Conservation (phyloP, 2,329 filamentous ascomycete species). For the Beauveria australis region DNA sequence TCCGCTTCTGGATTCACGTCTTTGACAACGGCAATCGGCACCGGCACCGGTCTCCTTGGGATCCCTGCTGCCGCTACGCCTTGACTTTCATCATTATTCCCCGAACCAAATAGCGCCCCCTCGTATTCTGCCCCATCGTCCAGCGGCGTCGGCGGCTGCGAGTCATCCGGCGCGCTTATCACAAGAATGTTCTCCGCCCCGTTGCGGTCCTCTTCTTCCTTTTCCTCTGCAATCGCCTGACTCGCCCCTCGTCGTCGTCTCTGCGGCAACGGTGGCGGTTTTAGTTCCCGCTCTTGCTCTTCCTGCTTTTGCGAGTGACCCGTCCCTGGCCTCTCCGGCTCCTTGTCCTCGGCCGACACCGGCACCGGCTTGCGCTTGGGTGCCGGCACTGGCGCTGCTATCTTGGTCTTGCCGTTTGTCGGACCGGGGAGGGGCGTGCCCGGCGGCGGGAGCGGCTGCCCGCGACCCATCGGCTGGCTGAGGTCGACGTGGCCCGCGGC, state of each 20-base stretch:
- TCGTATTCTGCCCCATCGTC: conserved; percentile 14
- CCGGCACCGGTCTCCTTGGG: not conserved
- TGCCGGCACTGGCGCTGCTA: conserved; percentile 46
- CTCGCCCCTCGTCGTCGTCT: conserved; percentile 29
- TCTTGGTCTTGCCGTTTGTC: conserved; percentile 53
- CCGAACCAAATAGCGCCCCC: not conserved
- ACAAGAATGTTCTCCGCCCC: conserved; percentile 48
- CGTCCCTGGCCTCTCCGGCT: not conserved
- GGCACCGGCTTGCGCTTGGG: conserved; percentile 53
- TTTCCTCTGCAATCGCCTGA: conserved; percentile 25
- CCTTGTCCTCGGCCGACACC: not conserved
- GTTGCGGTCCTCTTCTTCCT: conserved; percentile 22
- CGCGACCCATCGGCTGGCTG: conserved; percentile 69
- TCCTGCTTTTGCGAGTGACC: conserved; percentile 20
- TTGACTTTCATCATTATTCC: not conserved
- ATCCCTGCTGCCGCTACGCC: not conserved
- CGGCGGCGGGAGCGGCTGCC: conserved; percentile 72
- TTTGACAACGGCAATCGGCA: not conserved
- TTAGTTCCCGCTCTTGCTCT: conserved; percentile 17
- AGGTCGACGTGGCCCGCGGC: conserved; percentile 32
- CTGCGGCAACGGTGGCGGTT: conserved; percentile 41
- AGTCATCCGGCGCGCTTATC: conserved; percentile 57
- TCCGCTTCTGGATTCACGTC: not conserved
- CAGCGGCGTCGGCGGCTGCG: conserved; percentile 46
- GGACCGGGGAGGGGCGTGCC: conserved; percentile 65